Evolutionary conservation across 148 eudicot species (phyloP).

Genomic region (Rheum nobile): DNA sequence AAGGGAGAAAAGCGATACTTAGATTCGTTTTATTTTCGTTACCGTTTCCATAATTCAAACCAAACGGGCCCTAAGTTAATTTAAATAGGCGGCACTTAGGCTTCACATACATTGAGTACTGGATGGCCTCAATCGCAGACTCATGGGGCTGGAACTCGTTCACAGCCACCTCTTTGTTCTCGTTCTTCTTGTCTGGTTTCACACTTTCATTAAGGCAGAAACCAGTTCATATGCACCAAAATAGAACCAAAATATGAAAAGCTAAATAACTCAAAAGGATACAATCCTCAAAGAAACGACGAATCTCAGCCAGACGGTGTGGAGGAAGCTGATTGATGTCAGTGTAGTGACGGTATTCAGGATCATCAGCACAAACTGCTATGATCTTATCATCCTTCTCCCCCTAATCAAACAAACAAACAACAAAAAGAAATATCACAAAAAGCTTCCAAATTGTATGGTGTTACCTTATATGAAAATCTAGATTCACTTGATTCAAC

Average conservation of each 20-base stretch:
- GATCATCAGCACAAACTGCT: constrained; percentile 52
- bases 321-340: constrained; percentile 49
- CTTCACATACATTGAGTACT: constrained; percentile 8
- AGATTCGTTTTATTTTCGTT: too few species aligned
- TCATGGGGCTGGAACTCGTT: neutral
- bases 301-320: constrained; percentile 46
- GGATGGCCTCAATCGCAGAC: constrained; percentile 4
- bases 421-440: neutral
- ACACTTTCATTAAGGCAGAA: neutral
- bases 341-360: constrained; percentile 30
- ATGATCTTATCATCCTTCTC: constrained; percentile 47
- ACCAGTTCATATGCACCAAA: neutral
- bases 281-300: constrained; percentile 50
- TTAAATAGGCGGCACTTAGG: neutral
- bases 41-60: too few species aligned
- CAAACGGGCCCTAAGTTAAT: too few species aligned
- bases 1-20: too few species aligned
- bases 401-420: constrained; percentile 18
- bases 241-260: neutral
- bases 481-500: neutral
- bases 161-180: constrained; percentile 11
- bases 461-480: neutral
- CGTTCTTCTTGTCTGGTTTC: constrained; percentile 8
- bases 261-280: constrained; percentile 18
- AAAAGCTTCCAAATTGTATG: too few species aligned